Evolutionary conservation across 139 green algal genomes (phyloP).

Genomic region (Asterochloris erici): DNA sequence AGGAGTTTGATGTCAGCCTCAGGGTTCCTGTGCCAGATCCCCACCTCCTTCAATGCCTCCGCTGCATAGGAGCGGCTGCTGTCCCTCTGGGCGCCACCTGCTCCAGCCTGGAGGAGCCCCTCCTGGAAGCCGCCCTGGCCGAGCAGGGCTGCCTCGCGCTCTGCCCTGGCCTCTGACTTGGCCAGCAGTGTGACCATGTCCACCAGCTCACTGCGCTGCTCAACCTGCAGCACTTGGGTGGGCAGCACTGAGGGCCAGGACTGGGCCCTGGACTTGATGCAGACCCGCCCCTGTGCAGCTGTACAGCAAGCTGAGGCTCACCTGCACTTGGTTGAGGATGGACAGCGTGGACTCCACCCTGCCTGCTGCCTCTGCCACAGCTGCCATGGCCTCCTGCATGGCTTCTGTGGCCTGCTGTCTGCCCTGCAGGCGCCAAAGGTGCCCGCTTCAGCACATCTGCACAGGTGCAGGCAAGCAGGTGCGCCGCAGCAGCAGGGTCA

Average conservation of each 20-base stretch:
- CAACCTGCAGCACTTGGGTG: slow-evolving; percentile 19
- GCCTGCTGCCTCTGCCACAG: slow-evolving; percentile 21
- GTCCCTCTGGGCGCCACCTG: not conserved
- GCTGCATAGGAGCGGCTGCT: slow-evolving; percentile 5
- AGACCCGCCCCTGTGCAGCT: not conserved
- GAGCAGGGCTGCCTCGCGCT: not conserved
- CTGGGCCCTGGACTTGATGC: not conserved
- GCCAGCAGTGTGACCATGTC: slow-evolving; percentile 23
- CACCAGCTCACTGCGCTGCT: slow-evolving; percentile 32
- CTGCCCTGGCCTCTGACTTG: slow-evolving; percentile 14
- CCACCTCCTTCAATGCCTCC: not conserved
- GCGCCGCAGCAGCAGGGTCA: too few relatives aligned
- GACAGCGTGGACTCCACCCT: slow-evolving; percentile 23
- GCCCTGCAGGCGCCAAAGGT: not conserved
- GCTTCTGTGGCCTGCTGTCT: slow-evolving; percentile 10
- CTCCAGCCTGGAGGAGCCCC: not conserved
- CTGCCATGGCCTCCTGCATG: slow-evolving; percentile 26
- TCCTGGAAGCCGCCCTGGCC: not conserved
- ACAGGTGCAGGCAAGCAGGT: too few relatives aligned
- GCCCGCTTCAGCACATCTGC: not conserved
- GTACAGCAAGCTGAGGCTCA: not conserved
- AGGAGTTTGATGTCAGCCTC: too few relatives aligned
- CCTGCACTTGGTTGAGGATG: slow-evolving; percentile 23
- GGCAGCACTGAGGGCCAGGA: not conserved
- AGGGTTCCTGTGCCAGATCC: too few relatives aligned